Percentiles rank a stretch among this genome's conserved stretches.
Conservation (phyloP, 176 grass and related monocot species). For the Calamus simplicifolius region DNA sequence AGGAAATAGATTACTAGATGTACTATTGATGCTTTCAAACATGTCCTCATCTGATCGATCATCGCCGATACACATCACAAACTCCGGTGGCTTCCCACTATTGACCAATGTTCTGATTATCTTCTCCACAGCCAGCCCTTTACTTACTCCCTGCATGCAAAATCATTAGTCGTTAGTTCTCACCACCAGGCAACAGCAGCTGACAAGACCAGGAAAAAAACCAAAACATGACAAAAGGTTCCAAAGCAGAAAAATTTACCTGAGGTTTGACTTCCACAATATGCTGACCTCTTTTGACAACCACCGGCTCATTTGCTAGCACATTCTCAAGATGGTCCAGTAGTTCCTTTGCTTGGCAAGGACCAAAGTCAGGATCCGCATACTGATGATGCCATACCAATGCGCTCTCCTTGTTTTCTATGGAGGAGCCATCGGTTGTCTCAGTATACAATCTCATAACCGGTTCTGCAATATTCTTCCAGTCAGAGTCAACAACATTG, state of each 20-base stretch:
- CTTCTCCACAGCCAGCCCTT: constrained; percentile 74
- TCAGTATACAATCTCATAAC: constrained; percentile 76
- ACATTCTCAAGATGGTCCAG: constrained; percentile 75
- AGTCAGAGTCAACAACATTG: constrained; percentile 29
- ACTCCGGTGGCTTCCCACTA: constrained; percentile 52
- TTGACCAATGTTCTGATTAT: constrained; percentile 39
- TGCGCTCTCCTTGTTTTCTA: constrained; percentile 77
- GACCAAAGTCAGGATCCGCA: constrained; percentile 73
- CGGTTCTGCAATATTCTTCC: constrained; percentile 86
- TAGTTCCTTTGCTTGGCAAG: constrained; percentile 78
- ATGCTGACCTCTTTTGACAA: constrained; percentile 74
- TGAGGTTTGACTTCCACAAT: constrained; percentile 95
- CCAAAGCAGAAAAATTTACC: constrained; percentile 27
- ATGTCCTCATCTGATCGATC: constrained; percentile 92
- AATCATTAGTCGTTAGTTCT: constrained; percentile 1
- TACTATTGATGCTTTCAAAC: constrained; percentile 69
- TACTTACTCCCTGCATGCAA: constrained; percentile 59
- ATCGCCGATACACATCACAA: constrained; percentile 73
- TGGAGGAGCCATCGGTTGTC: constrained; percentile 82
- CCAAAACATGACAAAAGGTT: background rate
- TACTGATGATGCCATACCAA: constrained; percentile 94
- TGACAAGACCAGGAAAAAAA: background rate
- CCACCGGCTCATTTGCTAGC: constrained; percentile 83
- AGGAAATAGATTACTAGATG: constrained; percentile 29
- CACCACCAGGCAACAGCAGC: background rate